A percentile compares a stretch with the other conserved stretches of the same genome.
Evolutionary conservation across 495 filamentous ascomycete genomes (phyloP).

Genomic region (Aspergillus sparsus): DNA sequence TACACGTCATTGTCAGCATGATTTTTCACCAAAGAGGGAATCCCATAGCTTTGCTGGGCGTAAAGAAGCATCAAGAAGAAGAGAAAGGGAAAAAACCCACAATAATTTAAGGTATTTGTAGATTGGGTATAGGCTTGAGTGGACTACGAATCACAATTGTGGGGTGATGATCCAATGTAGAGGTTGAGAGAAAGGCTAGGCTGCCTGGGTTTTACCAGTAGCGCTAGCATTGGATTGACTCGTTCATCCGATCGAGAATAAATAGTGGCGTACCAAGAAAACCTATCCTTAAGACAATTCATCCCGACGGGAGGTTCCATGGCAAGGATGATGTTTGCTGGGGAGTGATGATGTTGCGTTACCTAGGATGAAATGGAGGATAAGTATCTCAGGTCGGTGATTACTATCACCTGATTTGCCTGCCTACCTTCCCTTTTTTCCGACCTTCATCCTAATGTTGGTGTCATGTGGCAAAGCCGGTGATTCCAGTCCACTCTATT

Average conservation of each 20-base stretch:
- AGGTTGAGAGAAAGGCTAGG: neutral
- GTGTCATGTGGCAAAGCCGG: constrained; percentile 1
- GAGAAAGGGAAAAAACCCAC: neutral
- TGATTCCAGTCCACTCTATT: neutral
- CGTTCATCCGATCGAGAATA: neutral
- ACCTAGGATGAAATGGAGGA: neutral
- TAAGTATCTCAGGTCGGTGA: constrained; percentile 1
- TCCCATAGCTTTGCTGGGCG: constrained; percentile 1
- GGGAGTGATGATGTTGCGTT: constrained; percentile 1
- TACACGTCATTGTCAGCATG: constrained; percentile 1
- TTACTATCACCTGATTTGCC: constrained; percentile 1
- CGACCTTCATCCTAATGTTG: constrained; percentile 1
- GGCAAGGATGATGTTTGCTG: neutral
- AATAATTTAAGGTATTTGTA: neutral
- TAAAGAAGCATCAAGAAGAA: neutral
- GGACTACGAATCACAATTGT: neutral
- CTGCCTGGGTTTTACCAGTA: neutral
- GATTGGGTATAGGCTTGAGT: neutral
- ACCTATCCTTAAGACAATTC: neutral
- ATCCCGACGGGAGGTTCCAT: neutral
- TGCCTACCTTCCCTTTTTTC: neutral
- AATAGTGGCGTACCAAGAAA: neutral
- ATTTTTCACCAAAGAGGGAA: constrained; percentile 1
- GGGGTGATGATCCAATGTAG: neutral
- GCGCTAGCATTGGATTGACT: neutral